Evolutionary conservation across 1,284 basidiomycete species (phyloP), one percentile per base, ranked within the genome.

Genomic region (Ustilago loliicola): DNA sequence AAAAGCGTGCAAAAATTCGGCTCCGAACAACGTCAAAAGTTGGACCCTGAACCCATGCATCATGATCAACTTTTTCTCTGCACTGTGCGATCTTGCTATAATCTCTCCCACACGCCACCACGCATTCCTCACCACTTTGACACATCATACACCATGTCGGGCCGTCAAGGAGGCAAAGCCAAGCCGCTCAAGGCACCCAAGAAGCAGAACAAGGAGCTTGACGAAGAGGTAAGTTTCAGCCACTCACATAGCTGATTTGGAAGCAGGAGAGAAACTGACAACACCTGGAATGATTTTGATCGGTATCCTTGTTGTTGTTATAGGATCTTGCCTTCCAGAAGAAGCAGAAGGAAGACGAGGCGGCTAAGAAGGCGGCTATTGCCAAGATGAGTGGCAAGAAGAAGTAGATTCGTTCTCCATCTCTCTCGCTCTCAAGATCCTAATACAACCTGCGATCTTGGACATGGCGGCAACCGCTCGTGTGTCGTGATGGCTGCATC

Each of bases 131-230:
- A 21, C 42, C 21, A 17, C n/a, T 10, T 23, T 29, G 3, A 29
- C 32, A 65, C 52, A 45, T 25, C 25, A 21, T 45, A 21, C 19
- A 29, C 21, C 40, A 83, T 83, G 82, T 80, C 80, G 52, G 79
- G 80, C 23, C 80, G 82, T 47, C 82, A 83, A 67, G 82, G 82
- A 62, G 82, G 82, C 19, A 83, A 83, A 72, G 76, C 77, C 11
- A 83, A 83, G 76, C 82, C 82, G 47, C 72, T 83, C 58, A 83
- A 83, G 80, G 77, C 78, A 38, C 73, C 77, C 11, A 83, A 83
- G 76, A 83, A 83, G 72, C 64, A 72, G 66, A 60, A 47, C 63
- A 80, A 80, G 71, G 82, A 83, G 63, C 58, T 81, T 19, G 82
- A 83, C 56, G 82, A 83, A 27, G 82, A 83, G 17, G 82, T 83